These are phyloP conservation scores for Eimeria sp. DNA, from an alignment of 169 alveolate species.

Conservation along the genomic window DNA sequence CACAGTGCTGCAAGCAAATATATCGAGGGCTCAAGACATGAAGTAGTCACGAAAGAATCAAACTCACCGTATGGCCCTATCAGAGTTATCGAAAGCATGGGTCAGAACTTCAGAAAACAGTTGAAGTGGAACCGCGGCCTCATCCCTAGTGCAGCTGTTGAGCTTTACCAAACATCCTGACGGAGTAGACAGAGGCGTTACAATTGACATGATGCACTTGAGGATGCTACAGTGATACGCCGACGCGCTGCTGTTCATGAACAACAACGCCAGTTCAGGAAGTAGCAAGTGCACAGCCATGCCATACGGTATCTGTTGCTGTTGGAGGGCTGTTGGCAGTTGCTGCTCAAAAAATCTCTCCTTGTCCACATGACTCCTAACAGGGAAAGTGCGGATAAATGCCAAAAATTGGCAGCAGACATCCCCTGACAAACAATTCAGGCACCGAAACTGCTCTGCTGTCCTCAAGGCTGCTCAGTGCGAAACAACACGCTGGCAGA, in stretches of 20 bases:
- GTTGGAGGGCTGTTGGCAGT: conserved; percentile 57
- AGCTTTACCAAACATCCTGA: conserved; percentile 4
- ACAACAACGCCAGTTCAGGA: conserved; percentile 64
- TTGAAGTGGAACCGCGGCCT: conserved; percentile 13
- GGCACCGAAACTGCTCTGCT: background rate
- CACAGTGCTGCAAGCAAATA: background rate
- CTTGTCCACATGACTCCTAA: conserved; percentile 70
- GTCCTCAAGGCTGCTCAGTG: conserved; percentile 4
- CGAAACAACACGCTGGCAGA: background rate
- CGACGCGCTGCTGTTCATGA: conserved; percentile 65
- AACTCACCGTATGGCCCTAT: conserved; percentile 46
- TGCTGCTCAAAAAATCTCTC: conserved; percentile 63
- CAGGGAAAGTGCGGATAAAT: conserved; percentile 38
- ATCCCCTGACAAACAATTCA: conserved; percentile 41
- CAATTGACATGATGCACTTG: conserved; percentile 59
- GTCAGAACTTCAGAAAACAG: conserved; percentile 49
- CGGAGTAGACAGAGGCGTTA: conserved; percentile 36
- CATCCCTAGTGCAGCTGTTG: conserved; percentile 33
- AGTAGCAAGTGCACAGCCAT: conserved; percentile 62
- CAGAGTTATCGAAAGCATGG: conserved; percentile 46
- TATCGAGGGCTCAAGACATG: background rate
- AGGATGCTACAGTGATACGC: conserved; percentile 63
- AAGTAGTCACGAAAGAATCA: background rate
- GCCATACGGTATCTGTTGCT: conserved; percentile 50
- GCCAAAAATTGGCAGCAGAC: conserved; percentile 44